Evolutionary conservation across 768 basidiomycete species (phyloP).

Genomic region (Termitomyces sp.): DNA sequence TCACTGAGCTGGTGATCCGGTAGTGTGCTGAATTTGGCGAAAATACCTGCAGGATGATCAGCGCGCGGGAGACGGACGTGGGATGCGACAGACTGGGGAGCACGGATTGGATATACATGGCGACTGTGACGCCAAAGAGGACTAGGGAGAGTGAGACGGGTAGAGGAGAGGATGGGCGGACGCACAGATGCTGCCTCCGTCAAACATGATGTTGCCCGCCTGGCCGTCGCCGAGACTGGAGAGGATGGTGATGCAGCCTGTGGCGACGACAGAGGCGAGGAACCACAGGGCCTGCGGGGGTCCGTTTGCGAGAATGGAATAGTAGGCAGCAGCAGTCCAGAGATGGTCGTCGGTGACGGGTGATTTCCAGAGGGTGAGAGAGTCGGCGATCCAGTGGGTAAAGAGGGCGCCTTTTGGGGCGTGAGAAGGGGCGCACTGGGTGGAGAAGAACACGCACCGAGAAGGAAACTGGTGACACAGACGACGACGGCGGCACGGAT

Average conservation of each 20-base stretch:
- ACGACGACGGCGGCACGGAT: conserved; percentile 71
- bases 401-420: conserved; percentile 54
- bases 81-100: conserved; percentile 58
- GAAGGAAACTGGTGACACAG: conserved; percentile 72
- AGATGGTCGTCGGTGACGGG: conserved; percentile 81
- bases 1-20: conserved; percentile 47
- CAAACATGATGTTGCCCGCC: conserved; percentile 88
- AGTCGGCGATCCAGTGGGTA: conserved; percentile 93
- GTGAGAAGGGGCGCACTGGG: neutral
- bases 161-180: conserved; percentile 4
- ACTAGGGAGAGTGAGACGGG: conserved; percentile 35
- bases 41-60: conserved; percentile 37
- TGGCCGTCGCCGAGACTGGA: conserved; percentile 75
- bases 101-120: conserved; percentile 72
- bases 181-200: conserved; percentile 85
- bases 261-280: conserved; percentile 46
- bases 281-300: conserved; percentile 53
- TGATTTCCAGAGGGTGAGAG: conserved; percentile 83
- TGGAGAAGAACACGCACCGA: conserved; percentile 42
- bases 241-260: conserved; percentile 64
- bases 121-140: conserved; percentile 65
- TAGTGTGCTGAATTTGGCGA: conserved; percentile 52
- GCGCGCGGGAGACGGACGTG: neutral
- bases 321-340: conserved; percentile 80
- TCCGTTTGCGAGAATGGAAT: conserved; percentile 68